Percentiles rank a stretch among this genome's conserved stretches.
phyloP scores from a whole-genome alignment of 1,284 basidiomycete genomes.

The Cryptococcus neoformans region DNA sequence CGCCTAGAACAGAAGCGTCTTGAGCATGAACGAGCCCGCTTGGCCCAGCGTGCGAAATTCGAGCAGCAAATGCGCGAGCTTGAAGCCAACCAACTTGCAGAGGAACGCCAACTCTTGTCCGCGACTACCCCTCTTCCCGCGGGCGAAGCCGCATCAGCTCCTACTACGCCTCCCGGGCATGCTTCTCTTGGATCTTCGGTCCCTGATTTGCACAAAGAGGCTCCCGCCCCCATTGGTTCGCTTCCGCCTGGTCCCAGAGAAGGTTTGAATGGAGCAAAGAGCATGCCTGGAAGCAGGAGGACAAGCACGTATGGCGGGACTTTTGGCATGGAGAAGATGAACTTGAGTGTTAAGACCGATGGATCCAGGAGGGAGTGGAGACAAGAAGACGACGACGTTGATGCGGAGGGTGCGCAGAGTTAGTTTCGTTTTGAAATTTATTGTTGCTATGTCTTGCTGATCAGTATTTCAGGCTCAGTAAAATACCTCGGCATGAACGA shows the following conservation, averaged over 20 bases:
- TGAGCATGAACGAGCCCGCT: slow-evolving; percentile 82
- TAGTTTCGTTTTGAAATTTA: slow-evolving; percentile 9
- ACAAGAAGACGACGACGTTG: slow-evolving; percentile 44
- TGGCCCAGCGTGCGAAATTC: slow-evolving; percentile 78
- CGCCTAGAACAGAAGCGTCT: slow-evolving; percentile 84
- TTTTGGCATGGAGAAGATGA: slow-evolving; percentile 50
- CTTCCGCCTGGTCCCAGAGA: slow-evolving; percentile 24
- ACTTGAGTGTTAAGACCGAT: slow-evolving; percentile 45
- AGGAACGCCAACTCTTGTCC: slow-evolving; percentile 62
- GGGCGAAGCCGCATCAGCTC: slow-evolving; percentile 36
- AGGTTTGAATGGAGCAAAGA: slow-evolving; percentile 46
- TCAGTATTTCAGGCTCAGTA: slow-evolving; percentile 66
- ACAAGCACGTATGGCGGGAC: slow-evolving; percentile 43
- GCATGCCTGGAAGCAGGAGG: slow-evolving; percentile 48
- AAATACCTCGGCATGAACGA: slow-evolving; percentile 86
- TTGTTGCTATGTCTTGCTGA: not conserved
- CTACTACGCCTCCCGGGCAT: slow-evolving; percentile 36
- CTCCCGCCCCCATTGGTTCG: slow-evolving; percentile 27
- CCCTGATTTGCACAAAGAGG: slow-evolving; percentile 12
- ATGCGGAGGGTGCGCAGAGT: slow-evolving; percentile 47
- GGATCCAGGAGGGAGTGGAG: slow-evolving; percentile 24
- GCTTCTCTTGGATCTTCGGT: slow-evolving; percentile 6
- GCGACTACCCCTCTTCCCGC: slow-evolving; percentile 7
- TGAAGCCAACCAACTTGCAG: slow-evolving; percentile 80
- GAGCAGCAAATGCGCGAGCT: slow-evolving; percentile 90